phyloP scores from a whole-genome alignment of 305 asterid genomes.

The Fraxinus latifolia region DNA sequence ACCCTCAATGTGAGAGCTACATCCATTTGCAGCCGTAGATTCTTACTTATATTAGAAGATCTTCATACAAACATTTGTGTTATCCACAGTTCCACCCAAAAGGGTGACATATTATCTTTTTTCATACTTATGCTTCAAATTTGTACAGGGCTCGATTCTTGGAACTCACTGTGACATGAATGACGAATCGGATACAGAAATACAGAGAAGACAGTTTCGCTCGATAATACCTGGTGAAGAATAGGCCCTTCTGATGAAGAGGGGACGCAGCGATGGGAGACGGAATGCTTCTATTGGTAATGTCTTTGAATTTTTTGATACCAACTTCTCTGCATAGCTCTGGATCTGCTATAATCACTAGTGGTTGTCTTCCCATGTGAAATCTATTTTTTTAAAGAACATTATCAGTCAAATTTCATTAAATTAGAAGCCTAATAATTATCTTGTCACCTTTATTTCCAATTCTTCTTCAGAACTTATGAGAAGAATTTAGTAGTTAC shows the following conservation, averaged over 20 bases:
- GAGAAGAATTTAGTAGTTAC: background rate
- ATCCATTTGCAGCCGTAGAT: background rate
- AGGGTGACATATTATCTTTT: background rate
- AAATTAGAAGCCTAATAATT: background rate
- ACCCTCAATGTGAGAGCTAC: background rate
- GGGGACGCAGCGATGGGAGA: conserved; percentile 93
- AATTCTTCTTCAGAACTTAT: background rate
- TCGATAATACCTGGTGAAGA: conserved; percentile 61
- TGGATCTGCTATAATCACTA: conserved; percentile 80
- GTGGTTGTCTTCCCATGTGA: conserved; percentile 95
- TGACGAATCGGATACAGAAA: background rate
- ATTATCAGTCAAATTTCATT: background rate
- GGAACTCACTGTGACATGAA: background rate
- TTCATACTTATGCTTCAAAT: background rate
- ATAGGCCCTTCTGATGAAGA: conserved; percentile 92
- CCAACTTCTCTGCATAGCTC: conserved; percentile 92
- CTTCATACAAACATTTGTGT: background rate
- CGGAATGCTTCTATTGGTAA: conserved; percentile 87
- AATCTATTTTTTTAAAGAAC: conserved; percentile 43
- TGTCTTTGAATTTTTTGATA: conserved; percentile 69
- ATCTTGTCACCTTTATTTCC: background rate
- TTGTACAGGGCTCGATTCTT: background rate
- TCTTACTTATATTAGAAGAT: background rate
- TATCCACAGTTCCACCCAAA: background rate
- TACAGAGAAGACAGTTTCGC: background rate